phyloP scores from a whole-genome alignment of 2,329 filamentous ascomycete genomes.

The Albifimbria verrucaria region DNA sequence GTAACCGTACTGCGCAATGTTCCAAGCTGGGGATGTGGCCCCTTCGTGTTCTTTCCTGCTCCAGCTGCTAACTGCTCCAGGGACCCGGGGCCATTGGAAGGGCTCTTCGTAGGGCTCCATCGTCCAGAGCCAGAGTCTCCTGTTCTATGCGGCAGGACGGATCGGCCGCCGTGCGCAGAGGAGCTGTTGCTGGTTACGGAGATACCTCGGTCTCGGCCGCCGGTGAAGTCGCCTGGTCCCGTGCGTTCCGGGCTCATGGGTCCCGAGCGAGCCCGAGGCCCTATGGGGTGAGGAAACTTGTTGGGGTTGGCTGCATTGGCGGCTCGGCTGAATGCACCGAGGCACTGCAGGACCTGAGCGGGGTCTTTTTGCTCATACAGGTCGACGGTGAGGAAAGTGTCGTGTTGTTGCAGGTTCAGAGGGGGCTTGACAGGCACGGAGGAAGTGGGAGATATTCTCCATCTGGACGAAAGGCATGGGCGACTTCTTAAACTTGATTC shows the following conservation, averaged over 20 bases:
- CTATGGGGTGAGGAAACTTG: conserved; percentile 73
- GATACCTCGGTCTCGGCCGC: conserved; percentile 41
- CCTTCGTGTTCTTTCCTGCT: conserved; percentile 80
- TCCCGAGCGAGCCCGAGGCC: conserved; percentile 61
- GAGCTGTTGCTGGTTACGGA: conserved; percentile 60
- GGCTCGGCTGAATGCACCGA: conserved; percentile 85
- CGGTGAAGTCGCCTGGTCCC: conserved; percentile 48
- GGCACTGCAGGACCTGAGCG: conserved; percentile 89
- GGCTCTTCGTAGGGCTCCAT: conserved; percentile 62
- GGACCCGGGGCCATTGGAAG: conserved; percentile 50
- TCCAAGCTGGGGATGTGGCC: conserved; percentile 87
- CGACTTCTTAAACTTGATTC: conserved; percentile 86
- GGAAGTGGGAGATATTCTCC: conserved; percentile 98
- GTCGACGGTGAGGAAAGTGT: conserved; percentile 95
- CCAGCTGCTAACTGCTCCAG: conserved; percentile 75
- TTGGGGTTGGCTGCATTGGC: conserved; percentile 72
- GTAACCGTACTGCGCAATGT: conserved; percentile 97
- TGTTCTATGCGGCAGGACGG: conserved; percentile 46
- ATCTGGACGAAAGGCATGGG: conserved; percentile 98
- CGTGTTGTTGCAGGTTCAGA: conserved; percentile 84
- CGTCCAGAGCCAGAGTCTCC: conserved; percentile 53
- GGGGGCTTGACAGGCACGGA: conserved; percentile 83
- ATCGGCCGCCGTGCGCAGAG: conserved; percentile 39
- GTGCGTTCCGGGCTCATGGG: conserved; percentile 65
- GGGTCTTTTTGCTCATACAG: conserved; percentile 95